Evolutionary conservation across 768 basidiomycete species (phyloP).

Genomic region (Trametes maxima): DNA sequence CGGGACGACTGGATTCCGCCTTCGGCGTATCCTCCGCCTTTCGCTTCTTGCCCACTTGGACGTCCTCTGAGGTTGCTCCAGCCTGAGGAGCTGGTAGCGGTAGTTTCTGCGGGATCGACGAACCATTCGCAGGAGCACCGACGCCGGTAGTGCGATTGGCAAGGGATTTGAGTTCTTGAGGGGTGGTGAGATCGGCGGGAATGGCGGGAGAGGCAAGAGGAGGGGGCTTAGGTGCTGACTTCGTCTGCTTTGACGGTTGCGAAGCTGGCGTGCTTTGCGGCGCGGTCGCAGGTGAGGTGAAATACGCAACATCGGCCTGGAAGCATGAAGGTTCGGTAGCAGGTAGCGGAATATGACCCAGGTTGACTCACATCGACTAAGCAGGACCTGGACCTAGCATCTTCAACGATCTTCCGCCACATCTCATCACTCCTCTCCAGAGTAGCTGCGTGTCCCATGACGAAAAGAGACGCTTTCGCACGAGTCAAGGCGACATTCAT

Average conservation of each 20-base stretch:
- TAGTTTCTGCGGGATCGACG: neutral
- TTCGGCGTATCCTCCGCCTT: constrained; percentile 17
- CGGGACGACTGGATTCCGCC: constrained; percentile 8
- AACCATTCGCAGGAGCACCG: neutral
- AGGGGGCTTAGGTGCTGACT: constrained; percentile 13
- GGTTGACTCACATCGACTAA: constrained; percentile 59
- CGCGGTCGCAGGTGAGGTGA: constrained; percentile 17
- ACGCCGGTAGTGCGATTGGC: constrained; percentile 8
- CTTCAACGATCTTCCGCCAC: constrained; percentile 77
- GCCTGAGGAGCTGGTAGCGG: neutral
- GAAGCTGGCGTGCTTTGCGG: neutral
- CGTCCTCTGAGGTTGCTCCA: neutral
- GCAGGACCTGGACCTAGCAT: constrained; percentile 68
- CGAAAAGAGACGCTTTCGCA: constrained; percentile 90
- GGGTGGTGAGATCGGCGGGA: constrained; percentile 21
- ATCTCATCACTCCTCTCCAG: constrained; percentile 81
- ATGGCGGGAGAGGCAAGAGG: neutral
- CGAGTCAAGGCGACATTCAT: constrained; percentile 99
- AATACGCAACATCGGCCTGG: constrained; percentile 18
- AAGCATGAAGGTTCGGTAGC: neutral
- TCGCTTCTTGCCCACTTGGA: constrained; percentile 19
- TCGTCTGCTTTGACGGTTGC: constrained; percentile 10
- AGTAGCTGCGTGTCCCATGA: constrained; percentile 89
- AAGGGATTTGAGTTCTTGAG: constrained; percentile 22
- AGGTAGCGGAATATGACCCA: neutral